Evolutionary conservation across 495 filamentous ascomycete species (phyloP).

Genomic region (Lophium mytilinum): DNA sequence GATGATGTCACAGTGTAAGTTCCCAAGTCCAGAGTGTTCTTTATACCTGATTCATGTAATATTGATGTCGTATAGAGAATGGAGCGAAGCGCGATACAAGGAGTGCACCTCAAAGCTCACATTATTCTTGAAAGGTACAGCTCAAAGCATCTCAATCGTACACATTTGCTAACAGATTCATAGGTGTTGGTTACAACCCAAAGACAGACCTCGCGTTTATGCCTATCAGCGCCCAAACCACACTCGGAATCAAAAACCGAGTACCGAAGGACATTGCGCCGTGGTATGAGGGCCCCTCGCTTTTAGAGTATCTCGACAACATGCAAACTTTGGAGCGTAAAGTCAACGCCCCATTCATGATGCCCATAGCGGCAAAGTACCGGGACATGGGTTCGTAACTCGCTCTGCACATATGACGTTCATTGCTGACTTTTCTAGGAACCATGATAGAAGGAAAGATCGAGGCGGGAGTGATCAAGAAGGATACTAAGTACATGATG

Average conservation of each 20-base stretch:
- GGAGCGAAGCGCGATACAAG: constrained; percentile 83
- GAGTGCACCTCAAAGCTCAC: constrained; percentile 87
- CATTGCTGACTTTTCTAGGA: constrained; percentile 50
- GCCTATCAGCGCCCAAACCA: constrained; percentile 87
- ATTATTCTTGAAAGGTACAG: constrained; percentile 63
- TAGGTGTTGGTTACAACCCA: constrained; percentile 73
- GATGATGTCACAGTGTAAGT: constrained; percentile 63
- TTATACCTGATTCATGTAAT: not conserved
- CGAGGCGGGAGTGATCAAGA: constrained; percentile 86
- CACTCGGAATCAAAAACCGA: constrained; percentile 78
- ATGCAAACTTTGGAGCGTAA: constrained; percentile 93
- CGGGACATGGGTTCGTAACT: constrained; percentile 30
- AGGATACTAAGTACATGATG: constrained; percentile 72
- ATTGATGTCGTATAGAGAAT: constrained; percentile 40
- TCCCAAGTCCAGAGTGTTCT: not conserved
- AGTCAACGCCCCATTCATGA: constrained; percentile 98
- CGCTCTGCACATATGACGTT: too few species aligned
- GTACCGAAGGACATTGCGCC: constrained; percentile 65
- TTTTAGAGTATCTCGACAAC: constrained; percentile 84
- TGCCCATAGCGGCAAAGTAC: constrained; percentile 94
- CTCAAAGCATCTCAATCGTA: too few species aligned
- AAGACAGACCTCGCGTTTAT: constrained; percentile 89
- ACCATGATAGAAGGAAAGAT: constrained; percentile 97
- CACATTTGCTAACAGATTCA: too few species aligned
- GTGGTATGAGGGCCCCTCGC: constrained; percentile 88